A percentile compares a stretch with the other conserved stretches of the same genome.
These are phyloP conservation scores for Chaetomiaceae sp. DNA, from an alignment of 2,329 filamentous ascomycete species.

Conservation along the genomic window DNA sequence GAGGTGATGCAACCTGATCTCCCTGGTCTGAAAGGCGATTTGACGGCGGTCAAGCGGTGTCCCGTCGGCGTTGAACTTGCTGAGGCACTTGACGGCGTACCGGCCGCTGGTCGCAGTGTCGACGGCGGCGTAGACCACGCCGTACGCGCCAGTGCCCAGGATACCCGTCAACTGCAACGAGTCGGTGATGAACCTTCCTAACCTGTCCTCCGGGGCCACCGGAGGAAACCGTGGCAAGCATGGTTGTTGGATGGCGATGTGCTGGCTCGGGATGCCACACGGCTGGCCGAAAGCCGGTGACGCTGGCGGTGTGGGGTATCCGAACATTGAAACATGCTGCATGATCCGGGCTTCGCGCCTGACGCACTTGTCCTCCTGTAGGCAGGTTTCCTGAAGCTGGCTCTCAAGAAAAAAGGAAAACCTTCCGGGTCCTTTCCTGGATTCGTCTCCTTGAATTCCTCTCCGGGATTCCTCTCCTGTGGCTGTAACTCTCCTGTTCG, in stretches of 20 bases:
- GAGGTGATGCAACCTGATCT: constrained; percentile 86
- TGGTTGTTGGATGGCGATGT: constrained; percentile 30
- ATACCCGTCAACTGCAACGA: constrained; percentile 79
- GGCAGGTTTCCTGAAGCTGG: not conserved
- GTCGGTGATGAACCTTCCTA: constrained; percentile 79
- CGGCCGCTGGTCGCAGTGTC: constrained; percentile 74
- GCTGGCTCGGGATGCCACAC: constrained; percentile 39
- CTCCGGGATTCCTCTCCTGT: too few species aligned
- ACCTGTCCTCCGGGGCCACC: constrained; percentile 71
- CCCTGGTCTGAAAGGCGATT: constrained; percentile 82
- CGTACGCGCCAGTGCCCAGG: constrained; percentile 90
- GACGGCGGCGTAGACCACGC: constrained; percentile 86
- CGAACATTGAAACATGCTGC: constrained; percentile 54
- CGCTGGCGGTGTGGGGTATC: constrained; percentile 54
- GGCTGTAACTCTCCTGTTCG: constrained; percentile 5
- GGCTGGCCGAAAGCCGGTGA: constrained; percentile 51
- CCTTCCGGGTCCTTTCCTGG: too few species aligned
- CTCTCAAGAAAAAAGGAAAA: too few species aligned
- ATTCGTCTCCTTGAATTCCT: too few species aligned
- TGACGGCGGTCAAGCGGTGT: constrained; percentile 76
- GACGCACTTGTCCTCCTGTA: constrained; percentile 21
- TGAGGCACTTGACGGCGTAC: constrained; percentile 95
- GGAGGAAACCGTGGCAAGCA: constrained; percentile 49
- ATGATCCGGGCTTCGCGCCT: constrained; percentile 39
- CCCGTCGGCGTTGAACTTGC: constrained; percentile 74